Base-by-base conservation (phyloP, 495 filamentous ascomycete genomes). In the Bombardia bombarda region DNA sequence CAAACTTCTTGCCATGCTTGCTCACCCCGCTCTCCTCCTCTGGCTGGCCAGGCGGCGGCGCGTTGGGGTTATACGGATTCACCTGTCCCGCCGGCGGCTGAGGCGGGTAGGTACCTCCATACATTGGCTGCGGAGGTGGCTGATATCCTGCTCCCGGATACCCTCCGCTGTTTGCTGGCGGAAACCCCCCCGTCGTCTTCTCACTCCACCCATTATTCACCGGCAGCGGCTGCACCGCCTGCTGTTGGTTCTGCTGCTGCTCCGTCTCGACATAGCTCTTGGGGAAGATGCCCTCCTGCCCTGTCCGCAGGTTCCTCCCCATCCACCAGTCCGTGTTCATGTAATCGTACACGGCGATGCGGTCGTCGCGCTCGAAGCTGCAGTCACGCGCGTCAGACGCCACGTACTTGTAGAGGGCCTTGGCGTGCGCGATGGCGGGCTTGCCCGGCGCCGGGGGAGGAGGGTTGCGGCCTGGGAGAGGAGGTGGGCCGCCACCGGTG, bases 311-410 rank as follows among this genome's bases (percentile, higher is more conserved):
- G 60, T 92, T 88, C 20, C 77, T 78, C 41, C 92, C 92, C 67
- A 85, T 80, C 88, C 88, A 95, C 93, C 92, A 98, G 55, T 98
- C 92, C 16, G 78, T 79, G 52, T 96, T 97, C 79, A 93, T 87
- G 65, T 95, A 87, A 59, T 95, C 86, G 36, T 77, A 70, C 20
- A 98, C 83, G 37, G 78, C 73, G 50, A 98, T 70, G 18, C 74
- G 72, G 63, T 95, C 89, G 53, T 87, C 79, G 21, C 78, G 78
- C 43, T 79, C 70, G 50, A 98, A 74, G 1, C 74, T 74, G 41
- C 90, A 70, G 60, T 97, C 92, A 28, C 86, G 85, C 5, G 79
- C 66, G 48, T 95, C 87, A 23, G 79, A 73, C 12, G 81, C 83
- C 20, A 70, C 73, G 69, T 95, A 98, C 46, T 76, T 75, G 65